Evolutionary conservation across 345 rosid genomes (phyloP), one percentile per base, ranked within the genome.

Genomic region (Litchi chinensis): DNA sequence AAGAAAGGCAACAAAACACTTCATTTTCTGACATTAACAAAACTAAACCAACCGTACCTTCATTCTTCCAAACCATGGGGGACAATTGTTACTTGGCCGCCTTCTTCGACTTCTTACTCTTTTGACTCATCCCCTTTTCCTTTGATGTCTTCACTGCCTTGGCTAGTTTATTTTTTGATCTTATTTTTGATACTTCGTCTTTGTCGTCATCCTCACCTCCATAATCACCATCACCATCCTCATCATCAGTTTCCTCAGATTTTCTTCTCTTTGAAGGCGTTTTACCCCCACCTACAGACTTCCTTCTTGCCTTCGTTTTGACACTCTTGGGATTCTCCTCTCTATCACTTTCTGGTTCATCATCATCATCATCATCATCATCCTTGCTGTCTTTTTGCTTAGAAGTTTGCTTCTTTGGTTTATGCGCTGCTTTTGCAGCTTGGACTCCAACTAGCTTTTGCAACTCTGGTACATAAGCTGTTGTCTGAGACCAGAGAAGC

Each of bases 391-490:
- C 85, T 79, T 87, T 90, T 85, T 74, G 81, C 78, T 85, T 86
- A 16, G 87, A 62, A 74, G 79, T 76, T 79, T 79, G 83, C 73
- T 85, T 88, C 72, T 64, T 84, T 3, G 85, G 84, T 79, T 82
- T 87, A 70, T 41, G 85, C 71, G 48, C 76, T 71, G 90, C 88
- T 82, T 90, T 90, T 46, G 74, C 80, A 21, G 82, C 85, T 73
- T 84, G 89, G 54, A 67, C 85, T 79, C 92, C 94, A 64, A 75
- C 75, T 70, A 94, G 88, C 83, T 89, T 93, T 86, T 96, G 98
- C 82, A 96, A 79, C 77, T 90, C 98, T 39, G 97, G 98, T 18
- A 96, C 98, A 84, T 91, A 94, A 7, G 97, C 98, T 64, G 97
- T 84, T 10, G 99, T 96, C 99, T 96, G 76, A 63, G 65, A 77